Percentiles rank a stretch among this genome's conserved stretches.
These are phyloP conservation scores for Aspergillus pseudoviridinutans DNA, from an alignment of 2,329 filamentous ascomycete genomes.

Conservation along the genomic window DNA sequence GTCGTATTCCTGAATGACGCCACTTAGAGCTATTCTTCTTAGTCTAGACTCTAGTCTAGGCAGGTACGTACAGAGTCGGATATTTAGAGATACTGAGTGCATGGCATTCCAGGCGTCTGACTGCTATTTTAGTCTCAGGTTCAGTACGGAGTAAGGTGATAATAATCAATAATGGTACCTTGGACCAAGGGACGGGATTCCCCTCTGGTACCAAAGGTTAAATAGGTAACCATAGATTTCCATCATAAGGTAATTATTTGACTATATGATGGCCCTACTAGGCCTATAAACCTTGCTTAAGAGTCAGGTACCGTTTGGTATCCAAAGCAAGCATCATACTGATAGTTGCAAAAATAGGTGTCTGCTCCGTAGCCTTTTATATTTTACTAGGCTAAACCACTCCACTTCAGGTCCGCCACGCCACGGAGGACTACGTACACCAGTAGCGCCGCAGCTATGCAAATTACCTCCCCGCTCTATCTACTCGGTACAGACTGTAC, in stretches of 20 bases:
- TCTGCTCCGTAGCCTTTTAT: not conserved
- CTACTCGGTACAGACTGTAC: no score
- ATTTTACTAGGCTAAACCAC: not conserved
- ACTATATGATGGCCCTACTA: not conserved
- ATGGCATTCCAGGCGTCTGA: not conserved
- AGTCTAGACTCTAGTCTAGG: constrained; percentile 6
- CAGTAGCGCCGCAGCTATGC: not conserved
- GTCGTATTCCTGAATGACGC: constrained; percentile 2
- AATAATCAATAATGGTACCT: no score
- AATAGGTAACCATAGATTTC: no score
- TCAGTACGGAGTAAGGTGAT: not conserved
- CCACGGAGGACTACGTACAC: no score
- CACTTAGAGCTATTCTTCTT: constrained; percentile 1
- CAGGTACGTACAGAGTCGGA: no score
- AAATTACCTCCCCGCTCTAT: not conserved
- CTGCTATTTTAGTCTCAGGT: not conserved
- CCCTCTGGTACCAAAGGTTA: no score
- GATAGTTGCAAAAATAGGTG: not conserved
- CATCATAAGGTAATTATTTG: not conserved
- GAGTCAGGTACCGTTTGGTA: no score
- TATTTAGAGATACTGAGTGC: no score
- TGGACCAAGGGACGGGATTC: no score
- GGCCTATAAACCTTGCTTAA: no score
- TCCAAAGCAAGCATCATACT: not conserved
- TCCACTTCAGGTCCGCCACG: not conserved